Percentiles rank a stretch among this genome's conserved stretches.
phyloP scores from a whole-genome alignment of 768 basidiomycete species.

The Lactarius pseudohatsudake region DNA sequence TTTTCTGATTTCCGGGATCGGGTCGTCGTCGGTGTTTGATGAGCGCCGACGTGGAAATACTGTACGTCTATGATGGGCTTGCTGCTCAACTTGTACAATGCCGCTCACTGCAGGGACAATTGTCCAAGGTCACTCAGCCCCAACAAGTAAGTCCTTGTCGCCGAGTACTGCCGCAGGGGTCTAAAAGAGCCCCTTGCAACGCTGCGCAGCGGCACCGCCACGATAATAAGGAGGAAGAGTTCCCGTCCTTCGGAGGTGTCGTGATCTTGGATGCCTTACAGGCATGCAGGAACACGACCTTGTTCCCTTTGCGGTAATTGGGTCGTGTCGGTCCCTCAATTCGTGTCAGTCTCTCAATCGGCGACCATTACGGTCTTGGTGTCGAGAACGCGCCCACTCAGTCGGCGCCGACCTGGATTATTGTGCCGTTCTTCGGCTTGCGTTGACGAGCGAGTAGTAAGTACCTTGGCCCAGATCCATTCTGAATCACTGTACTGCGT shows the following conservation, averaged over 20 bases:
- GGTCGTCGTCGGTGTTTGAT: constrained; percentile 40
- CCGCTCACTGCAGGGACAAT: constrained; percentile 39
- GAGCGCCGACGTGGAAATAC: constrained; percentile 18
- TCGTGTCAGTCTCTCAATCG: constrained; percentile 38
- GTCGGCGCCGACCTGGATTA: constrained; percentile 57
- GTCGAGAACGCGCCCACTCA: constrained; percentile 65
- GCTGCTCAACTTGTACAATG: background rate
- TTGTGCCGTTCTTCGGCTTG: constrained; percentile 51
- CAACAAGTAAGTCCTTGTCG: constrained; percentile 47
- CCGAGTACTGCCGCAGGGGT: constrained; percentile 44
- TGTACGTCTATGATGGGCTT: background rate
- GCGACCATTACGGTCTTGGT: constrained; percentile 56
- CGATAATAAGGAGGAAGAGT: constrained; percentile 38
- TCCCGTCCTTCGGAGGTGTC: constrained; percentile 44
- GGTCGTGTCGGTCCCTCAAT: constrained; percentile 34
- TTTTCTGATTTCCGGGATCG: constrained; percentile 44
- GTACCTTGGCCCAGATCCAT: background rate
- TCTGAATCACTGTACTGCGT: background rate
- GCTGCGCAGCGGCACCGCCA: constrained; percentile 37
- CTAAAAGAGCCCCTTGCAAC: constrained; percentile 39
- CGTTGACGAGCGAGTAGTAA: constrained; percentile 44
- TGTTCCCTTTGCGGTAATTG: background rate
- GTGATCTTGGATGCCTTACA: constrained; percentile 49
- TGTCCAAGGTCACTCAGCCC: constrained; percentile 43
- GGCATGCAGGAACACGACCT: constrained; percentile 39